Evolutionary conservation across 345 rosid genomes (phyloP).

Genomic region (Camelina laxa): DNA sequence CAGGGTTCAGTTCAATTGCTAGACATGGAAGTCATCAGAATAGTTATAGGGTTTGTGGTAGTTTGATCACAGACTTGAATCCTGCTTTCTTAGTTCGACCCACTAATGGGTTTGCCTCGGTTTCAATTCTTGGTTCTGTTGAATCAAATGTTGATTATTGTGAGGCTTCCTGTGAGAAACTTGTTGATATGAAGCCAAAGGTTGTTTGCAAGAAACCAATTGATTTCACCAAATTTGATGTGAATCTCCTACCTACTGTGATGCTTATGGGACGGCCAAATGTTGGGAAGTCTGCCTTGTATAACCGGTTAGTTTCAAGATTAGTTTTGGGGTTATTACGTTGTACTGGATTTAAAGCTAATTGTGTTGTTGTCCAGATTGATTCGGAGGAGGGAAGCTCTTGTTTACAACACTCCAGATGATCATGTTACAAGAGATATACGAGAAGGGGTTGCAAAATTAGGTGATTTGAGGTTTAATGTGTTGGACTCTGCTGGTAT

Average conservation of each 20-base stretch:
- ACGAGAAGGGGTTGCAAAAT: conserved; percentile 90
- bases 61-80: conserved; percentile 30
- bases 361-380: conserved; percentile 52
- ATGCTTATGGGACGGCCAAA: conserved; percentile 92
- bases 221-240: conserved; percentile 74
- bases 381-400: conserved; percentile 93
- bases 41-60: background rate
- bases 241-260: conserved; percentile 72
- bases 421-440: conserved; percentile 97
- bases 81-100: conserved; percentile 10
- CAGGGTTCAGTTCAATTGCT: conserved; percentile 22
- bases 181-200: conserved; percentile 40
- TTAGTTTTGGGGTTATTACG: background rate
- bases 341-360: background rate
- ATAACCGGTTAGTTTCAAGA: conserved; percentile 63
- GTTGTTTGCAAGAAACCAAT: conserved; percentile 52
- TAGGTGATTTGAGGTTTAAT: conserved; percentile 78
- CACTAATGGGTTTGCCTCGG: conserved; percentile 49
- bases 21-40: conserved; percentile 23
- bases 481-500: conserved; percentile 97
- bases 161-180: conserved; percentile 1
- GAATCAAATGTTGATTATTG: conserved; percentile 16
- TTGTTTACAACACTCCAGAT: conserved; percentile 87
- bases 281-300: conserved; percentile 95
- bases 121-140: conserved; percentile 29